Percentiles rank a stretch among this genome's conserved stretches.
phyloP scores from a whole-genome alignment of 1,284 basidiomycete species.

The Microbotryum scabiosae region DNA sequence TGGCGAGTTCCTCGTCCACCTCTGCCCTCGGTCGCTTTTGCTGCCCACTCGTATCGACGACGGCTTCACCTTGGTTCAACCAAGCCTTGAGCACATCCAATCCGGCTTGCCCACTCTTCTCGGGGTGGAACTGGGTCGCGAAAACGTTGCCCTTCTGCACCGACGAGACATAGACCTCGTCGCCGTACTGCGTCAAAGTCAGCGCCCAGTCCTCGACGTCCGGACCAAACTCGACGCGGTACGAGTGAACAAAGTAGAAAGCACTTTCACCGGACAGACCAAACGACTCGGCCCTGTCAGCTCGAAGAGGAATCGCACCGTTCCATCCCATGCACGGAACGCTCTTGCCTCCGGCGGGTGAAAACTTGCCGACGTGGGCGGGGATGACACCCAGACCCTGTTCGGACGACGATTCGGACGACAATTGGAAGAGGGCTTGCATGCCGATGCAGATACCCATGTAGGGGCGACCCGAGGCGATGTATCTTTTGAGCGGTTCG shows the following conservation, averaged over 20 bases:
- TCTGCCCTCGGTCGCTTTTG: conserved; percentile 9
- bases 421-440: conserved; percentile 85
- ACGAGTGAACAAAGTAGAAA: conserved; percentile 98
- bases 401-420: conserved; percentile 58
- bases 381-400: conserved; percentile 67
- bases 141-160: conserved; percentile 81
- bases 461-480: conserved; percentile 82
- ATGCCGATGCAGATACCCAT: conserved; percentile 89
- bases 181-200: conserved; percentile 84
- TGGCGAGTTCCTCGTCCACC: conserved; percentile 29
- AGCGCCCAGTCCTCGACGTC: conserved; percentile 61
- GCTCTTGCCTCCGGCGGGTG: conserved; percentile 56
- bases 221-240: conserved; percentile 63
- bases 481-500: conserved; percentile 73
- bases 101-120: conserved; percentile 92
- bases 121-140: conserved; percentile 95
- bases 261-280: conserved; percentile 44
- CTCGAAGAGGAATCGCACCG: conserved; percentile 45
- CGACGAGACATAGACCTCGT: conserved; percentile 81
- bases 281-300: conserved; percentile 38
- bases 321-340: conserved; percentile 99
- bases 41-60: conserved; percentile 23
- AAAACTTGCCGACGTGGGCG: conserved; percentile 59
- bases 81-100: conserved; percentile 72
- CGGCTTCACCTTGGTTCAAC: conserved; percentile 46